Base-by-base conservation (phyloP, 306 rosid genomes). In the Cotoneaster glaucophyllus region DNA sequence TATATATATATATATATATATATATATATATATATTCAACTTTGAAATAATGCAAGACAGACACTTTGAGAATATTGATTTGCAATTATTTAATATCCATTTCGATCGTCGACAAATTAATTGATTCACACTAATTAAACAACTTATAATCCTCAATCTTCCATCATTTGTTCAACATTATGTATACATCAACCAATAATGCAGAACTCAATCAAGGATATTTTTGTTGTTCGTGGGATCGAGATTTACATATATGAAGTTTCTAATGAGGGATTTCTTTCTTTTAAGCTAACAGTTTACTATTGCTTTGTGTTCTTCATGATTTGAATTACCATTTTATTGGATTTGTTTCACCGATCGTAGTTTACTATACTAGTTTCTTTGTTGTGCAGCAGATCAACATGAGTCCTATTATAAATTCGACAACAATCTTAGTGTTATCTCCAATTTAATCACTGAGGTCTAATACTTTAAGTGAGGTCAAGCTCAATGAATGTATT, bases 11-110 rank as follows among this genome's bases (percentile, higher is more conserved):
- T 57, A 52, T 8, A 32, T 5, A 54, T 54, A 48, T 4, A 5
- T 32, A 21, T 54, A 48, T 4, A 32, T 32, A 53, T 54, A 52
- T 6, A 37, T 0, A 37, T 62, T 62, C 67, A 62, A 63, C 67
- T 26, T 26, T 29, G 67, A 63, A 63, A 63, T 29, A 15, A 62
- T 26, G 6, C 39, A 29, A 26, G 44, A 8, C 2, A 17, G 45
- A 64, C 69, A 64, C 45, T 64, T 64, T 64, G 69, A 64, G 45
- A 25, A 64, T 32, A 32, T 64, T 64, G 44, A 64, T 64, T 64
- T 4, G 25, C 44, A 32, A 3, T 64, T 64, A 8, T 32, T 9
- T 31, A 64, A 9, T 64, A 64, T 21, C 8, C 67, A 34, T 32
- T 64, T 32, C 2, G 39, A 1, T 34, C 4, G 7, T 64, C 24